Percentiles rank a stretch among this genome's conserved stretches.
phyloP scores from a whole-genome alignment of 129 eudicot species.

The Artemisia argyi region DNA sequence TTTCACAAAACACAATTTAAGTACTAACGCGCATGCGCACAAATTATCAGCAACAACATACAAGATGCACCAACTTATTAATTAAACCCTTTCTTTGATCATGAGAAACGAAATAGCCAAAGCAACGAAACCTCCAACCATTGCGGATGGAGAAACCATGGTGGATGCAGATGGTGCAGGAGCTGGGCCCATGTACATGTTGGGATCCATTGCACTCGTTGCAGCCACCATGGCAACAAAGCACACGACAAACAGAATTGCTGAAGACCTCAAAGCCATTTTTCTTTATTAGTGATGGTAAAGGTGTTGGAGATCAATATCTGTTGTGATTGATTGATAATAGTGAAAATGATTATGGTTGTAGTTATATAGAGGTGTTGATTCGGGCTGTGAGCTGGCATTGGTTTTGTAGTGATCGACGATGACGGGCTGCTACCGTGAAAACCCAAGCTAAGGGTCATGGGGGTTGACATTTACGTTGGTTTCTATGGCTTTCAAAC shows the following conservation, averaged over 20 bases:
- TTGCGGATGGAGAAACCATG: conserved; percentile 25
- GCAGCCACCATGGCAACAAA: conserved; percentile 27
- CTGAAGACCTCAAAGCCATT: conserved; percentile 28
- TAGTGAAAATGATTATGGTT: conserved; percentile 15
- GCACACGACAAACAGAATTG: conserved; percentile 21
- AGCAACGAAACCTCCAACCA: conserved; percentile 35
- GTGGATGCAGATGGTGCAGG: conserved; percentile 42
- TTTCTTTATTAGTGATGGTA: too few species aligned
- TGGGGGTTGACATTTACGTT: conserved; percentile 15
- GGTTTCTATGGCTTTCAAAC: conserved; percentile 20
- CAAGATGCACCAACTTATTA: conserved; percentile 1
- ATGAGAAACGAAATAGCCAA: conserved; percentile 31
- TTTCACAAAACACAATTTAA: not conserved
- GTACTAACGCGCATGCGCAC: not conserved
- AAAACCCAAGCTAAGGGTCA: conserved; percentile 33
- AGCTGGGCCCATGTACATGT: conserved; percentile 36
- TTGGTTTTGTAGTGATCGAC: conserved; percentile 36
- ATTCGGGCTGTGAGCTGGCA: conserved; percentile 9
- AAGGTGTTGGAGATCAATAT: not conserved
- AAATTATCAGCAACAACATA: conserved; percentile 7
- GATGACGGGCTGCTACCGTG: conserved; percentile 31
- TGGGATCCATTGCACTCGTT: conserved; percentile 36
- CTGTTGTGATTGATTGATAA: not conserved
- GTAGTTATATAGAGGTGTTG: conserved; percentile 24
- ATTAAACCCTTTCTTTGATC: conserved; percentile 35